Conservation (phyloP, 192 early-diverging fungal genomes). For the Backusella mclennaniae region DNA sequence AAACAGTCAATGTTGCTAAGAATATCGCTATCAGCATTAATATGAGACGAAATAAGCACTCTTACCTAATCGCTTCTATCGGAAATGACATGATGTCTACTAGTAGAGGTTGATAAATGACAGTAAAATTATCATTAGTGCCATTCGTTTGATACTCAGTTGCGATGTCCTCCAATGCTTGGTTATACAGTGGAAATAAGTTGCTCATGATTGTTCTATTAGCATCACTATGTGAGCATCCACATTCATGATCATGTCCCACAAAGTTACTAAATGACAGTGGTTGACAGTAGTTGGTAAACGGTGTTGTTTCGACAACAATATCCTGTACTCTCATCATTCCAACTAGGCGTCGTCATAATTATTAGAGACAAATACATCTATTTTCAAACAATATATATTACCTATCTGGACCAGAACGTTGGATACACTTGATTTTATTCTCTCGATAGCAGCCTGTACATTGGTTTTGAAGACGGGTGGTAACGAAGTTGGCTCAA, state of each 20-base stretch:
- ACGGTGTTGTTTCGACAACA: constrained; percentile 33
- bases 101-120: constrained; percentile 46
- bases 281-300: constrained; percentile 22
- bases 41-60: not conserved
- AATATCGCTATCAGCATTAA: not conserved
- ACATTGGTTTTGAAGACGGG: constrained; percentile 30
- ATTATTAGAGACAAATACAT: not conserved
- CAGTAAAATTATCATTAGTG: constrained; percentile 34
- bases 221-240: constrained; percentile 28
- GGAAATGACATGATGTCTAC: constrained; percentile 40
- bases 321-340: constrained; percentile 33
- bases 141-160: constrained; percentile 24
- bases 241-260: constrained; percentile 33
- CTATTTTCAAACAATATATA: not conserved
- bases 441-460: constrained; percentile 27
- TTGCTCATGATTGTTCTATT: constrained; percentile 46
- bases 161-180: constrained; percentile 36
- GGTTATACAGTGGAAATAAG: constrained; percentile 42
- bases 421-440: constrained; percentile 39
- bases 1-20: constrained; percentile 56
- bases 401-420: constrained; percentile 46
- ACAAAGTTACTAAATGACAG: constrained; percentile 33
- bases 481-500: constrained; percentile 11
- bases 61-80: constrained; percentile 37
- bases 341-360: constrained; percentile 12